A percentile compares a stretch with the other conserved stretches of the same genome.
Conservation (phyloP, 2,329 filamentous ascomycete species). For the Phialocephala sp. region DNA sequence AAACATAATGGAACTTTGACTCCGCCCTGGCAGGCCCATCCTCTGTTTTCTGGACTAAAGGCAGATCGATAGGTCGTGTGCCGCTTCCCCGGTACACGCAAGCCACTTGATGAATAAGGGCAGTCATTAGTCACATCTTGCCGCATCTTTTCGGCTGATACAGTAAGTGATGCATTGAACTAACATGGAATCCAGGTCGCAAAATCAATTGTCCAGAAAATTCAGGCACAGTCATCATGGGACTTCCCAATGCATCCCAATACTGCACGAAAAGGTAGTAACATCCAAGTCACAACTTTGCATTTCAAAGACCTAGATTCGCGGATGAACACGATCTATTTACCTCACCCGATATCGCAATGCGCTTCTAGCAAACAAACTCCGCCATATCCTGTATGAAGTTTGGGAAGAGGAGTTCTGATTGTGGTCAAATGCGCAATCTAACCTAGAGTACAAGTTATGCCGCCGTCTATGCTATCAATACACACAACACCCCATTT, state of each 20-base stretch:
- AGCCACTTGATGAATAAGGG: background rate
- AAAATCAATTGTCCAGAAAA: background rate
- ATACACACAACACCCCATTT: constrained; percentile 50
- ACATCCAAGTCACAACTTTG: constrained; percentile 8
- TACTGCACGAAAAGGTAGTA: background rate
- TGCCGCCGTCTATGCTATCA: constrained; percentile 34
- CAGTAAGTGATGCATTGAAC: background rate
- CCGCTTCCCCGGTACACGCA: no score
- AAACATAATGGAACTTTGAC: no score
- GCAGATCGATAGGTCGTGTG: no score
- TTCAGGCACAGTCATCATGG: background rate
- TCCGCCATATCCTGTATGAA: constrained; percentile 2
- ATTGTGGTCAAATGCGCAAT: constrained; percentile 24
- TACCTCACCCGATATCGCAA: background rate
- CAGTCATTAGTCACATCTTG: background rate
- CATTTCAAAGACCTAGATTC: background rate
- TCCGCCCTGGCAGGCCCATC: no score
- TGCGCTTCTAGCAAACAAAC: constrained; percentile 2
- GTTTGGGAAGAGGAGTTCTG: constrained; percentile 28
- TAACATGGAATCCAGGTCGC: background rate
- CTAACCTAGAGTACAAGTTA: constrained; percentile 40
- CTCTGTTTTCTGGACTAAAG: no score
- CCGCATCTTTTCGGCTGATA: background rate
- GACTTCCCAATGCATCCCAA: background rate
- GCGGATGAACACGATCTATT: background rate